Conservation (phyloP, 139 green algal genomes). For the Microglena sp. region DNA sequence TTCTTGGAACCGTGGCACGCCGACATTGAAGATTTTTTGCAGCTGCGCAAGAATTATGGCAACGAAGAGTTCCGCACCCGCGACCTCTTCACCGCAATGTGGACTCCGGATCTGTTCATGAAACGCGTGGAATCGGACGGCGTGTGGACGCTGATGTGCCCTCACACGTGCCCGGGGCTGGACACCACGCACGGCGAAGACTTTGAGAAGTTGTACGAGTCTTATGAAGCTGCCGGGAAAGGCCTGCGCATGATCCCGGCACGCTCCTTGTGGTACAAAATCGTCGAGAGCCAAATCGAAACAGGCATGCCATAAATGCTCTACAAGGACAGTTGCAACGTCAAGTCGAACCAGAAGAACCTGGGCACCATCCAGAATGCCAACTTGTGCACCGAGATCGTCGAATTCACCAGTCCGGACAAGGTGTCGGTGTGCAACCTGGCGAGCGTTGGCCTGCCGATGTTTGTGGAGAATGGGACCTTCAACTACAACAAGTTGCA, state of each 20-base stretch:
- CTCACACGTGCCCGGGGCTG: conserved; percentile 49
- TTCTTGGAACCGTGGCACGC: conserved; percentile 65
- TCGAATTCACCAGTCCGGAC: conserved; percentile 14
- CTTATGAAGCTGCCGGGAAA: conserved; percentile 11
- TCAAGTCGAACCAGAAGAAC: conserved; percentile 35
- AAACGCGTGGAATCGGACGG: conserved; percentile 31
- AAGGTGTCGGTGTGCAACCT: conserved; percentile 34
- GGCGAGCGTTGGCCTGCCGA: conserved; percentile 8
- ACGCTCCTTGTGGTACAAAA: conserved; percentile 15
- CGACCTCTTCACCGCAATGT: conserved; percentile 59
- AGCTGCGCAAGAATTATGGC: conserved; percentile 59
- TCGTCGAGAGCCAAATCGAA: conserved; percentile 29
- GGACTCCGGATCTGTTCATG: conserved; percentile 58
- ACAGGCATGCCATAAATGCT: conserved; percentile 32
- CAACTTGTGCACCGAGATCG: conserved; percentile 38
- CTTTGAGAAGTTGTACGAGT: conserved; percentile 66
- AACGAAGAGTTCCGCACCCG: conserved; percentile 45
- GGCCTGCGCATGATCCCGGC: not conserved
- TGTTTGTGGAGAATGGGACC: not conserved
- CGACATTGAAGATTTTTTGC: conserved; percentile 52
- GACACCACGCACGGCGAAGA: conserved; percentile 35
- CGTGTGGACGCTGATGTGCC: conserved; percentile 52
- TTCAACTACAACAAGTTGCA: conserved; percentile 19
- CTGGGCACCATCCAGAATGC: conserved; percentile 30
- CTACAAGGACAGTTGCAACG: conserved; percentile 30